These are phyloP conservation scores for Prunella vulgaris DNA, from an alignment of 257 asterid species.

Conservation along the genomic window DNA sequence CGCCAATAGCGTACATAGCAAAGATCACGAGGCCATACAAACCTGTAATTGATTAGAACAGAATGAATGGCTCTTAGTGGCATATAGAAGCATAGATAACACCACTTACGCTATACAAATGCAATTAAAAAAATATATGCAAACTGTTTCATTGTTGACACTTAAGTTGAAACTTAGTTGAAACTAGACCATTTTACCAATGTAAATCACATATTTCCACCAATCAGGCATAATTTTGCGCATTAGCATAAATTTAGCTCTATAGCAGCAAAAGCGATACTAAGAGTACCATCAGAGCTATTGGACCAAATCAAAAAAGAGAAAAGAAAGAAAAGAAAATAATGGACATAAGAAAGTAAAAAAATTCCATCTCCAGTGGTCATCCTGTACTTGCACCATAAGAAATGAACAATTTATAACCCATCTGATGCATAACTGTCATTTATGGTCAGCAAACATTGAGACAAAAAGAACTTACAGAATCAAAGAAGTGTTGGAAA, in stretches of 20 bases:
- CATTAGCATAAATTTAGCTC: slow-evolving; percentile 6
- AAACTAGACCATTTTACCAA: slow-evolving; percentile 9
- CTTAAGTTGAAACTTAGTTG: slow-evolving; percentile 11
- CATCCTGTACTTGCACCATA: slow-evolving; percentile 16
- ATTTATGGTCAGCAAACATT: not conserved
- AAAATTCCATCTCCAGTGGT: slow-evolving; percentile 12
- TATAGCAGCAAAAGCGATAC: slow-evolving; percentile 1
- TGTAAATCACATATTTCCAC: slow-evolving; percentile 17
- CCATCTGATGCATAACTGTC: slow-evolving; percentile 2
- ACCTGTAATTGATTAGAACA: slow-evolving; percentile 41
- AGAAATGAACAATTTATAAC: not conserved
- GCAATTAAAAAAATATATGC: not conserved
- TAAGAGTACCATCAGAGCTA: slow-evolving; percentile 7
- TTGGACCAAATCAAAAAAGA: not conserved
- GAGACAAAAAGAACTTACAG: slow-evolving; percentile 9
- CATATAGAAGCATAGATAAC: not conserved
- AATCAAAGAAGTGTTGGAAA: not conserved
- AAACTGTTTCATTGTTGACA: not conserved
- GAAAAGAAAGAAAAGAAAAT: not conserved
- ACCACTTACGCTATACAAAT: not conserved
- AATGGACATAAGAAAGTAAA: not conserved
- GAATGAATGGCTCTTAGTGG: slow-evolving; percentile 9
- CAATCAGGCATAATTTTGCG: not conserved
- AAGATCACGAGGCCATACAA: slow-evolving; percentile 97
- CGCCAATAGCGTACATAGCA: slow-evolving; percentile 99